phyloP scores from a whole-genome alignment of 306 rosid species.

The Begonia masoniana region DNA sequence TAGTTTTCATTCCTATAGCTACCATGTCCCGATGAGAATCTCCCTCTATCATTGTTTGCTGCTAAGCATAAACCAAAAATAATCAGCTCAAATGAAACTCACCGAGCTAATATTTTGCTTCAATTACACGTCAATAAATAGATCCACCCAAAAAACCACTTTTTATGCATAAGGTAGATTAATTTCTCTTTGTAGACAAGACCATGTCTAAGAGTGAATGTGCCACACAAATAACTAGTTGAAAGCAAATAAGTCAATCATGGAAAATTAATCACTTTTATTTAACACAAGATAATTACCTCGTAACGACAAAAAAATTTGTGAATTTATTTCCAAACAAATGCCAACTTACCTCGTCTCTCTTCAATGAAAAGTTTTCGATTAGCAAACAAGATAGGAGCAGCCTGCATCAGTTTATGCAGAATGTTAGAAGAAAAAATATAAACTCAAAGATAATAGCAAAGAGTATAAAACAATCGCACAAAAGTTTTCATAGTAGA shows the following conservation, averaged over 20 bases:
- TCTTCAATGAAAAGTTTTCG: slow-evolving; percentile 54
- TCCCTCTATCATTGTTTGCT: slow-evolving; percentile 52
- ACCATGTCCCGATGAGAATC: slow-evolving; percentile 46
- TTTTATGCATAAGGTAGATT: too few species aligned
- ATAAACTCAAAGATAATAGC: not conserved
- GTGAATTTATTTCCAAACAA: too few species aligned
- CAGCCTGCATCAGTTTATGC: slow-evolving; percentile 32
- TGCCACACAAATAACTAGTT: too few species aligned
- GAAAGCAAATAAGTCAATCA: too few species aligned
- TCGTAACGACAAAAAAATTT: too few species aligned
- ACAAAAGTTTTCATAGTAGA: not conserved
- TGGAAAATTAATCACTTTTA: too few species aligned
- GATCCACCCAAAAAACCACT: too few species aligned
- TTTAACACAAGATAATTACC: too few species aligned
- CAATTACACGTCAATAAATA: too few species aligned
- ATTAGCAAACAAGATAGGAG: slow-evolving; percentile 32
- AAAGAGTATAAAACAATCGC: not conserved
- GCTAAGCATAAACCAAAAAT: slow-evolving; percentile 11
- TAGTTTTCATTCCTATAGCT: slow-evolving; percentile 50
- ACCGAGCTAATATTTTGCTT: too few species aligned
- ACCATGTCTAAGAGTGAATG: too few species aligned
- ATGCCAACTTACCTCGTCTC: slow-evolving; percentile 46
- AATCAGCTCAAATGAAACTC: not conserved
- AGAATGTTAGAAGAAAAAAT: not conserved
- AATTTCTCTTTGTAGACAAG: too few species aligned